A percentile compares a stretch with the other conserved stretches of the same genome.
Evolutionary conservation across 192 early-diverging fungal species (phyloP).

Genomic region (Mortierella claussenii): DNA sequence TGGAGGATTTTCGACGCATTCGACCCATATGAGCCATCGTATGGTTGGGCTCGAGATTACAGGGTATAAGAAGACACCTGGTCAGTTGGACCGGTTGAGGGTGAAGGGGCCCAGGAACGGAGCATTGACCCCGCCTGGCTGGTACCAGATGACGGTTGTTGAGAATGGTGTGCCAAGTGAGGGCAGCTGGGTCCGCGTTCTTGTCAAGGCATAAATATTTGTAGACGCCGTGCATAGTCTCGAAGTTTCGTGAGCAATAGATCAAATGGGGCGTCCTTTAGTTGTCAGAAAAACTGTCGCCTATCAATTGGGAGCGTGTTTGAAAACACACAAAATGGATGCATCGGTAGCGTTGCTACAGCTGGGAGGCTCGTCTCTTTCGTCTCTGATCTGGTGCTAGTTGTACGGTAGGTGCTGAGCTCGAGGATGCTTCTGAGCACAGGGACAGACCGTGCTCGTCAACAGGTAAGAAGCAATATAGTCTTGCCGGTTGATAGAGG

Average conservation of each 20-base stretch:
- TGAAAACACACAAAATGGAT: too few relatives aligned
- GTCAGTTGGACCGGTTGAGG: slow-evolving; percentile 7
- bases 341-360: too few relatives aligned
- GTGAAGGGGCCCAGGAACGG: slow-evolving; percentile 36
- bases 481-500: too few relatives aligned
- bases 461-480: too few relatives aligned
- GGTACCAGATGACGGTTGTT: slow-evolving; percentile 50
- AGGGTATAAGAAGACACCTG: slow-evolving; percentile 6
- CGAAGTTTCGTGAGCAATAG: background rate
- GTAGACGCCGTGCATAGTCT: background rate
- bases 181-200: slow-evolving; percentile 30
- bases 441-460: too few relatives aligned
- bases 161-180: slow-evolving; percentile 41
- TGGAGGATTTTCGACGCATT: slow-evolving; percentile 61
- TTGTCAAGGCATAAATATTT: background rate
- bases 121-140: slow-evolving; percentile 39
- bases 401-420: too few relatives aligned
- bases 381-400: too few relatives aligned
- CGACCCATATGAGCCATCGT: slow-evolving; percentile 65
- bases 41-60: slow-evolving; percentile 52
- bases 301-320: too few relatives aligned
- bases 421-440: too few relatives aligned
- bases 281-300: too few relatives aligned
- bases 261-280: background rate
- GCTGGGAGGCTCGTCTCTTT: too few relatives aligned